Percentiles rank a stretch among this genome's conserved stretches.
These are phyloP conservation scores for Elsinoe perseae DNA, from an alignment of 2,329 filamentous ascomycete species.

Conservation along the genomic window DNA sequence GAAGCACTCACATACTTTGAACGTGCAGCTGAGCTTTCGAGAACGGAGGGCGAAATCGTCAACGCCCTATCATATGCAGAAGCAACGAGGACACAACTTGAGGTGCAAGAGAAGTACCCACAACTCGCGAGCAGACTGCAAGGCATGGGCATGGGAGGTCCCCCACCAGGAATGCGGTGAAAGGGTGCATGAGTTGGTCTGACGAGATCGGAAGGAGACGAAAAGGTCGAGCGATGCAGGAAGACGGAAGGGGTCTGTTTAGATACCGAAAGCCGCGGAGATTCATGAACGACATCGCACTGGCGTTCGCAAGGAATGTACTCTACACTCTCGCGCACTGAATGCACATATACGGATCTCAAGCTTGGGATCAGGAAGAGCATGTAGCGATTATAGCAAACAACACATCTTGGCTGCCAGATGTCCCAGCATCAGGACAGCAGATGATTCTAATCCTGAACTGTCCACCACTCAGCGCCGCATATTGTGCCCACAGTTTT, in stretches of 20 bases:
- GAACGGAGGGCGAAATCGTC: conserved; percentile 91
- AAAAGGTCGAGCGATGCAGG: too few species aligned
- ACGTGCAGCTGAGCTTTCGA: conserved; percentile 84
- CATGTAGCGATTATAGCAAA: conserved; percentile 6
- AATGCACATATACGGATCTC: not conserved
- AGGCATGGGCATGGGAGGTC: conserved; percentile 37
- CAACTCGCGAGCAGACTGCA: conserved; percentile 42
- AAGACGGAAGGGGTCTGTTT: not conserved
- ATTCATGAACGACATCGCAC: conserved; percentile 1
- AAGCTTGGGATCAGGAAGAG: not conserved
- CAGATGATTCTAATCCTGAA: not conserved
- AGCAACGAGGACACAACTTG: conserved; percentile 89
- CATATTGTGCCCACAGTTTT: too few species aligned
- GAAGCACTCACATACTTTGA: conserved; percentile 96
- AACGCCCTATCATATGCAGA: conserved; percentile 96
- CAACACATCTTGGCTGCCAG: not conserved
- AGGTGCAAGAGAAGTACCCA: conserved; percentile 53
- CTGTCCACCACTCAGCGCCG: too few species aligned
- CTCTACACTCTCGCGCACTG: conserved; percentile 2
- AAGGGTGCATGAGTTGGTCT: not conserved
- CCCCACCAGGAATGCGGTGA: conserved; percentile 20
- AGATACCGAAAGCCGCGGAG: too few species aligned
- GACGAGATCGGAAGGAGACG: not conserved
- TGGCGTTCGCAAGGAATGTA: not conserved
- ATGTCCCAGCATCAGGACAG: not conserved